These are phyloP conservation scores for Croton laevigatus DNA, from an alignment of 441 rosid genomes.

Conservation along the genomic window DNA sequence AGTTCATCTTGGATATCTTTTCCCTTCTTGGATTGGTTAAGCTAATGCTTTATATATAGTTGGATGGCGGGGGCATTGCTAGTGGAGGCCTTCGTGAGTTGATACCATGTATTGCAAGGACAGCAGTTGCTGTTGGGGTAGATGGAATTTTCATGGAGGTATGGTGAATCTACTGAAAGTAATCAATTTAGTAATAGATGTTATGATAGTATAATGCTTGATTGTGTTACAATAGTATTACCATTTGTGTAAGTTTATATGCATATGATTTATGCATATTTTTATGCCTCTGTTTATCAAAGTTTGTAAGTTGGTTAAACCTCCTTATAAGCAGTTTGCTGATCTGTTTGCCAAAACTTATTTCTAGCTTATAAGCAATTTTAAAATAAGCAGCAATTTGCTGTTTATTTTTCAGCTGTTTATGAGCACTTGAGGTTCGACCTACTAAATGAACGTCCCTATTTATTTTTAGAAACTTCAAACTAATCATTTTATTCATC, in stretches of 20 bases:
- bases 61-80: constrained; percentile 98
- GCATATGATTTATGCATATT: too few species aligned
- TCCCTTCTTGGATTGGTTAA: constrained; percentile 17
- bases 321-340: too few species aligned
- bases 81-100: constrained; percentile 97
- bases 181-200: not conserved
- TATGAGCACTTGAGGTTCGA: too few species aligned
- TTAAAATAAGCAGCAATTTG: too few species aligned
- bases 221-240: not conserved
- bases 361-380: too few species aligned
- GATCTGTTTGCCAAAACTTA: too few species aligned
- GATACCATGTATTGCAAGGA: constrained; percentile 95
- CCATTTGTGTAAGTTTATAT: not conserved
- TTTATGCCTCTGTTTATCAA: too few species aligned
- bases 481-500: too few species aligned
- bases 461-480: too few species aligned
- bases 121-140: constrained; percentile 93
- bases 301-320: too few species aligned
- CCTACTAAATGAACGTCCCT: too few species aligned
- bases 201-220: not conserved
- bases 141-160: constrained; percentile 99
- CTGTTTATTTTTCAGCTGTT: too few species aligned
- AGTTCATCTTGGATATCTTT: not conserved
- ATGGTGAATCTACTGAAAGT: constrained; percentile 20
- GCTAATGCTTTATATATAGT: constrained; percentile 36